These are phyloP conservation scores for Euphorbia lathyris DNA, from an alignment of 345 rosid genomes.

Conservation along the genomic window DNA sequence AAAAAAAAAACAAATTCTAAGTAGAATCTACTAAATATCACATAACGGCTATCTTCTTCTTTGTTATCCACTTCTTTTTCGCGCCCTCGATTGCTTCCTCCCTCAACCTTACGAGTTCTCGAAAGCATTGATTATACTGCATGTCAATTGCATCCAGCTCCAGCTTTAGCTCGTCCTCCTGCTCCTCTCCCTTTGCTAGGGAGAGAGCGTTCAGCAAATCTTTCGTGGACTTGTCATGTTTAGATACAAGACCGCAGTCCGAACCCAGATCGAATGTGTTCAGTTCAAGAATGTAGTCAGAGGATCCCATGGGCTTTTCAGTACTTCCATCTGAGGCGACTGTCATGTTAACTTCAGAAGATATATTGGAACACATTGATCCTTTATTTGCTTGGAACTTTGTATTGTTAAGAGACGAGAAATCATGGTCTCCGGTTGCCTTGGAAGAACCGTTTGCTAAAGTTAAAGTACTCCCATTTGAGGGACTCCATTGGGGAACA, in stretches of 20 bases:
- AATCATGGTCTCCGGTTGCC: constrained; percentile 20
- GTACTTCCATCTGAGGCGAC: constrained; percentile 21
- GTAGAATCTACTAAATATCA: constrained; percentile 7
- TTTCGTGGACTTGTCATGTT: constrained; percentile 25
- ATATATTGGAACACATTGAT: constrained; percentile 47
- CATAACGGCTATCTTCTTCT: constrained; percentile 37
- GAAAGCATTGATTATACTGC: constrained; percentile 51
- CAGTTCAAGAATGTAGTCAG: constrained; percentile 22
- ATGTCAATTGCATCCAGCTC: constrained; percentile 53
- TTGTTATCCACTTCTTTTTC: constrained; percentile 54
- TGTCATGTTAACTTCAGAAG: constrained; percentile 42
- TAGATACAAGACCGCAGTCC: constrained; percentile 14
- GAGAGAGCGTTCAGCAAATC: constrained; percentile 34
- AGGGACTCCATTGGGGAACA: constrained; percentile 36
- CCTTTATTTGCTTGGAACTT: constrained; percentile 23
- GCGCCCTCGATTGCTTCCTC: constrained; percentile 65
- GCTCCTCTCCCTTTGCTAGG: constrained; percentile 34
- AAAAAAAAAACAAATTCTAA: not conserved
- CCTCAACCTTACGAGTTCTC: constrained; percentile 56
- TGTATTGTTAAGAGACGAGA: constrained; percentile 16
- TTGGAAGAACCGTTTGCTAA: constrained; percentile 30
- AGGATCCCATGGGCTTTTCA: constrained; percentile 28
- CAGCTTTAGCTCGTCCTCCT: constrained; percentile 42
- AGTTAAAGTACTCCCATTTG: constrained; percentile 40
- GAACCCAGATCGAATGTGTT: constrained; percentile 16